Evolutionary conservation across 345 rosid species (phyloP).

Genomic region (Gossypium herbaceum): DNA sequence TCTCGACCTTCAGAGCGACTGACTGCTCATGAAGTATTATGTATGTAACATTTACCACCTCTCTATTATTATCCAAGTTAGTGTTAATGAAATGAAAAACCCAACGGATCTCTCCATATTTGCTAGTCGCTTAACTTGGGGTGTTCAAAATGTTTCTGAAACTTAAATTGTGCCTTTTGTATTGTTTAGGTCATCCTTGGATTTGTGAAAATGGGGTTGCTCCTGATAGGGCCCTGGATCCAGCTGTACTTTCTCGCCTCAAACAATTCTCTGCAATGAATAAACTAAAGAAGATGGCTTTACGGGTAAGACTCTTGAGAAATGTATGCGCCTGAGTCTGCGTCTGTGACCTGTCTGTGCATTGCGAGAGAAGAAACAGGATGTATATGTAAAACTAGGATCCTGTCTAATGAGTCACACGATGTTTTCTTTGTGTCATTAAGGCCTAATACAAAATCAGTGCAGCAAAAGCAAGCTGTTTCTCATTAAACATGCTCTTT

Average conservation of each 20-base stretch:
- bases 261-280: constrained; percentile 98
- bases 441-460: neutral
- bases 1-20: constrained; percentile 72
- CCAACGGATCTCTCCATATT: no score
- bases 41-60: constrained; percentile 62
- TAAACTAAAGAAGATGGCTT: constrained; percentile 97
- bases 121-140: neutral
- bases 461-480: neutral
- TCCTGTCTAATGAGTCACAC: neutral
- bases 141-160: neutral
- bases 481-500: neutral
- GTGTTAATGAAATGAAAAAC: neutral
- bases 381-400: neutral
- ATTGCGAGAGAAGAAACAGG: neutral
- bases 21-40: constrained; percentile 94
- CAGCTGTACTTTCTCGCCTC: constrained; percentile 97
- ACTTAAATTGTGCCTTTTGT: constrained; percentile 7
- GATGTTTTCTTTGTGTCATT: neutral
- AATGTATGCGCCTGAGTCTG: neutral
- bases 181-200: constrained; percentile 89
- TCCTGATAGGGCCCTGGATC: constrained; percentile 87
- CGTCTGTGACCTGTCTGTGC: neutral
- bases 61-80: neutral
- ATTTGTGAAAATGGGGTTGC: constrained; percentile 98
- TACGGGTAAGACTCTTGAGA: constrained; percentile 50